These are phyloP conservation scores for Fusarium globosum DNA, from an alignment of 2,329 filamentous ascomycete species.

Conservation along the genomic window DNA sequence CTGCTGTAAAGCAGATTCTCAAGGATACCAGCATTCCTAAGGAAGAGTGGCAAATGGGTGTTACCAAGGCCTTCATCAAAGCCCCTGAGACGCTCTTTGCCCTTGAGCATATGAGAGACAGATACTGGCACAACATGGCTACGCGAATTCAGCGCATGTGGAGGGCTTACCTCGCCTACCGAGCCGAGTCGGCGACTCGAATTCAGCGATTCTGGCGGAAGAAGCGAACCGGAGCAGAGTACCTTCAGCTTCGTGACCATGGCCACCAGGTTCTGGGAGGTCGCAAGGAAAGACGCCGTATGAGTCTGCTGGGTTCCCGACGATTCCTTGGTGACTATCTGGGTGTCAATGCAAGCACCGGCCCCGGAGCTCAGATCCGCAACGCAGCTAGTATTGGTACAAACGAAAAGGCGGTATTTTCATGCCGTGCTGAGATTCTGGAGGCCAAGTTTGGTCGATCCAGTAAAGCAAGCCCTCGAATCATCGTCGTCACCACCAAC, in stretches of 20 bases:
- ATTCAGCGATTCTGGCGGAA: constrained; percentile 97
- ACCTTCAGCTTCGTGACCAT: constrained; percentile 86
- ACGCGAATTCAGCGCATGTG: constrained; percentile 97
- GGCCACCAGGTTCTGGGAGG: constrained; percentile 84
- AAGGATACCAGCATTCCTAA: constrained; percentile 95
- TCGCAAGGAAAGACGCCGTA: constrained; percentile 90
- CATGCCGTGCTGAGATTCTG: constrained; percentile 88
- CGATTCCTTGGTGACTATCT: constrained; percentile 96
- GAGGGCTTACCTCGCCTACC: constrained; percentile 94
- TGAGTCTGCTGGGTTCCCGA: constrained; percentile 90
- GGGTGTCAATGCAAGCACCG: constrained; percentile 82
- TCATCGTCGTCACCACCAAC: constrained; percentile 83
- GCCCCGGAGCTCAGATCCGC: constrained; percentile 84
- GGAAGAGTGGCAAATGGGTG: constrained; percentile 97
- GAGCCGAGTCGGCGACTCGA: constrained; percentile 89
- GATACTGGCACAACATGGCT: constrained; percentile 99
- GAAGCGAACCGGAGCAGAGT: constrained; percentile 90
- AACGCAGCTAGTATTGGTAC: constrained; percentile 75
- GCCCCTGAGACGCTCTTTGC: constrained; percentile 97
- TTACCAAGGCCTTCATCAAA: constrained; percentile 98
- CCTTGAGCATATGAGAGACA: constrained; percentile 95
- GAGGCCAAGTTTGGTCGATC: constrained; percentile 97
- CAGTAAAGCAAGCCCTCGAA: constrained; percentile 90
- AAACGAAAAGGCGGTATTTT: constrained; percentile 85
- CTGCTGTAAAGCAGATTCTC: constrained; percentile 90